Base-by-base conservation (phyloP, 2,329 filamentous ascomycete species). In the Bipolaris cookei region DNA sequence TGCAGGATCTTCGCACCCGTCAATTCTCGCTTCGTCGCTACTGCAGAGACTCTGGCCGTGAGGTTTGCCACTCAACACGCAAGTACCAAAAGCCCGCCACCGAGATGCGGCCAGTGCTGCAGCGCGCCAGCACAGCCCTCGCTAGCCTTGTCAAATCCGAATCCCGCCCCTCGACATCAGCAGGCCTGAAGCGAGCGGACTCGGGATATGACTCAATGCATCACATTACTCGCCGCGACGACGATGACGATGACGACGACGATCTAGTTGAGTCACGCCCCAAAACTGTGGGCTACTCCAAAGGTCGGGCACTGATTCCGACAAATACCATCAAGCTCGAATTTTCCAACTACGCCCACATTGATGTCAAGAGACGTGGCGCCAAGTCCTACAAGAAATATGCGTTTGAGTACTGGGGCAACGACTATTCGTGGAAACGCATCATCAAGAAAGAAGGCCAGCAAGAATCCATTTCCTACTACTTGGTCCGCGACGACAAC, bases 281-380 rank as follows among this genome's bases (percentile, higher is more conserved):
- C 28, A 73, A 70, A 57, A 70, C 73, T 5, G 67, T 71, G 28
- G 72, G 71, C 54, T 72, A 76, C 39, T 63, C 66, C 57, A 72
- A 80, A 66, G 66, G 76, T 79, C 73, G 74, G 48, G 71, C 74
- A 7, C 62, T 77, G 58, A 71, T 78, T 42, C 86, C 90, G 16
- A 90, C 88, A 56, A 92, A 96, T 75, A 89, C 85, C 34, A 90
- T 94, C 74, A 91, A 92, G 77, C 84, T 99, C 32, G 94, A 98
- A 74, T 99, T 97, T 75, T 96, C 92, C 64, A 99, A 98, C 79
- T 99, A 99, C 74, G 94, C 94, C 2, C 92, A 95, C 67, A 87
- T 98, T 38, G 90, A 97, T 63, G 80, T 99, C 48, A 87, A 85
- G 65, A 86, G 91, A 39, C 83, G 86, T 21, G 89, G 89, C 6